phyloP scores from a whole-genome alignment of 805 yeast genomes.

The Ogataea ramenticola region DNA sequence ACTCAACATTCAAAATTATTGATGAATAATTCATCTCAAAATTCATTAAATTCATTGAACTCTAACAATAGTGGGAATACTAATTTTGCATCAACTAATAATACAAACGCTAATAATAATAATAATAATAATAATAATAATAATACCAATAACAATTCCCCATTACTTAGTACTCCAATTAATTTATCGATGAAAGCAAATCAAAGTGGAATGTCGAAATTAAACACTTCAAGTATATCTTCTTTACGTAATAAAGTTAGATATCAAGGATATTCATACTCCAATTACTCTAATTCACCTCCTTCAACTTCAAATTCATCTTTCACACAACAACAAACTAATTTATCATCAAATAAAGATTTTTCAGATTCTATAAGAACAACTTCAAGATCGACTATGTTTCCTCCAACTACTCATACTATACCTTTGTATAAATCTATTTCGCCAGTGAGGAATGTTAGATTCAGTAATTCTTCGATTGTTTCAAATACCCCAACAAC shows the following conservation, averaged over 20 bases:
- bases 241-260: neutral
- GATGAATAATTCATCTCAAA: neutral
- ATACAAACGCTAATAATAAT: neutral
- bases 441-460: constrained; percentile 18
- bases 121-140: neutral
- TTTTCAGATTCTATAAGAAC: constrained; percentile 15
- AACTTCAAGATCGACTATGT: constrained; percentile 14
- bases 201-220: constrained; percentile 1
- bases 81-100: neutral
- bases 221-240: constrained; percentile 1
- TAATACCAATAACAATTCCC: neutral
- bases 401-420: constrained; percentile 5
- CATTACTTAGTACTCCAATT: neutral
- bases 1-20: neutral
- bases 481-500: too few species aligned
- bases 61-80: neutral
- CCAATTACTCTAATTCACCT: neutral
- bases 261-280: neutral
- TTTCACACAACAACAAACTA: neutral
- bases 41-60: constrained; percentile 9
- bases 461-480: constrained; percentile 4
- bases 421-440: constrained; percentile 13
- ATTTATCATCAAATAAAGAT: neutral
- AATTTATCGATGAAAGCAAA: neutral
- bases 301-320: neutral